These are phyloP conservation scores for Aspergillus sp. DNA, from an alignment of 2,329 filamentous ascomycete genomes.

Conservation along the genomic window DNA sequence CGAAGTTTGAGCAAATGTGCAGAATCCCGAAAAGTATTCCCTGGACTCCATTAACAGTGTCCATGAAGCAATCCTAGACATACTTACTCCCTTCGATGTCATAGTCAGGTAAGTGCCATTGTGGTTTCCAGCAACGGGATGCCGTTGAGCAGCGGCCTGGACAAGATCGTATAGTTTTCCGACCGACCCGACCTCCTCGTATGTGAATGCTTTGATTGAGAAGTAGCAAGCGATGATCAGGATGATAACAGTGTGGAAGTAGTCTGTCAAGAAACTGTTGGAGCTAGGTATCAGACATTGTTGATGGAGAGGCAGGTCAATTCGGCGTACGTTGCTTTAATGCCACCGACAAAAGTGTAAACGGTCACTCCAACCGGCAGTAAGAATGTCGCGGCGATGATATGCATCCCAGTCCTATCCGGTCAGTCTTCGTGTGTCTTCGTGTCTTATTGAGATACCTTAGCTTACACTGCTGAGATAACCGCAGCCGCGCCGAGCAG, in stretches of 20 bases:
- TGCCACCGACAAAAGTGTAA: constrained; percentile 42
- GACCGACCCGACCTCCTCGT: constrained; percentile 50
- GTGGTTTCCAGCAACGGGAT: constrained; percentile 54
- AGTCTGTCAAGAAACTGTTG: constrained; percentile 49
- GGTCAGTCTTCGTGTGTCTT: background rate
- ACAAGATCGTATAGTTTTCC: constrained; percentile 53
- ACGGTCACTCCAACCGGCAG: constrained; percentile 40
- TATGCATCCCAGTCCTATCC: constrained; percentile 49
- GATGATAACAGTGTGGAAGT: constrained; percentile 56
- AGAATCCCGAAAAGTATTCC: constrained; percentile 53
- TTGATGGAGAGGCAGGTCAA: too few species aligned
- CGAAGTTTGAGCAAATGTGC: constrained; percentile 52
- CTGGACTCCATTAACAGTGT: constrained; percentile 20
- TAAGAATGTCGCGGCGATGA: constrained; percentile 52
- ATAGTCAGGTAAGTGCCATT: constrained; percentile 58
- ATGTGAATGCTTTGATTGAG: constrained; percentile 49
- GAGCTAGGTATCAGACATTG: constrained; percentile 2
- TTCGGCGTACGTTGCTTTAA: constrained; percentile 37
- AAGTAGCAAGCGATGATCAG: constrained; percentile 52
- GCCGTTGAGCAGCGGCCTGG: constrained; percentile 42
- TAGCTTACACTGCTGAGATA: constrained; percentile 37
- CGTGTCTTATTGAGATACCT: too few species aligned
- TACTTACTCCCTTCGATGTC: constrained; percentile 51
- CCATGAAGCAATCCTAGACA: constrained; percentile 13
- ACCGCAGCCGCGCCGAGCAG: constrained; percentile 47